Evolutionary conservation across 768 basidiomycete genomes (phyloP).

Genomic region (Filobasidium wieringae): DNA sequence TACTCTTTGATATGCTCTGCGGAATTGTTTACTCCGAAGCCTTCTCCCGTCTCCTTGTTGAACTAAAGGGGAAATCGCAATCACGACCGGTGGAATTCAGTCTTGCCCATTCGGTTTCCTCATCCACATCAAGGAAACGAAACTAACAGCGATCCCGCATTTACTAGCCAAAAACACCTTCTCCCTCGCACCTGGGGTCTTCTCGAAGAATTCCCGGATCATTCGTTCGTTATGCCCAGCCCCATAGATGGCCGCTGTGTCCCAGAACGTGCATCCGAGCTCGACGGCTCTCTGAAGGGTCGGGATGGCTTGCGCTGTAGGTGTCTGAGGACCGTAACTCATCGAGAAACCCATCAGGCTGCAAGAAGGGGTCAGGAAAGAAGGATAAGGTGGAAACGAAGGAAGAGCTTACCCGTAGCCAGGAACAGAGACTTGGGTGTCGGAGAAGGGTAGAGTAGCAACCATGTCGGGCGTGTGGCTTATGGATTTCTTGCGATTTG

Average conservation of each 20-base stretch:
- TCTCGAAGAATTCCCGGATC: slow-evolving; percentile 19
- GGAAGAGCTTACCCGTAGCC: too few species aligned
- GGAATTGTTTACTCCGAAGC: slow-evolving; percentile 16
- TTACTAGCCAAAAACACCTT: slow-evolving; percentile 25
- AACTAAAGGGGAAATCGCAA: too few species aligned
- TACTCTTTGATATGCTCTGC: slow-evolving; percentile 21
- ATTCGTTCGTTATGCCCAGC: slow-evolving; percentile 23
- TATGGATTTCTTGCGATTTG: too few species aligned
- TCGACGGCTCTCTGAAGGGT: slow-evolving; percentile 19
- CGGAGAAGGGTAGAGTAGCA: too few species aligned
- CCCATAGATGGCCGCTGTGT: slow-evolving; percentile 23
- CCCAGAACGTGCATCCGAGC: slow-evolving; percentile 29
- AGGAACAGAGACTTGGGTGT: too few species aligned
- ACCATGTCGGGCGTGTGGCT: too few species aligned
- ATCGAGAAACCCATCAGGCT: slow-evolving; percentile 20
- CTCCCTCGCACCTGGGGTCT: slow-evolving; percentile 16
- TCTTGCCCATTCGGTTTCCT: too few species aligned
- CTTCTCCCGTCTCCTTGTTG: slow-evolving; percentile 16
- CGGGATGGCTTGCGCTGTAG: slow-evolving; percentile 10
- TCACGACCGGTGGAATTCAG: too few species aligned
- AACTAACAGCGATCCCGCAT: slow-evolving; percentile 24
- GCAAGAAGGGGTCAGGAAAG: not conserved
- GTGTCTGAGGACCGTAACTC: slow-evolving; percentile 13
- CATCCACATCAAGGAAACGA: too few species aligned
- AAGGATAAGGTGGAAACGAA: too few species aligned